Base-by-base conservation (phyloP, 169 alveolate genomes). In the Babesia caballi region DNA sequence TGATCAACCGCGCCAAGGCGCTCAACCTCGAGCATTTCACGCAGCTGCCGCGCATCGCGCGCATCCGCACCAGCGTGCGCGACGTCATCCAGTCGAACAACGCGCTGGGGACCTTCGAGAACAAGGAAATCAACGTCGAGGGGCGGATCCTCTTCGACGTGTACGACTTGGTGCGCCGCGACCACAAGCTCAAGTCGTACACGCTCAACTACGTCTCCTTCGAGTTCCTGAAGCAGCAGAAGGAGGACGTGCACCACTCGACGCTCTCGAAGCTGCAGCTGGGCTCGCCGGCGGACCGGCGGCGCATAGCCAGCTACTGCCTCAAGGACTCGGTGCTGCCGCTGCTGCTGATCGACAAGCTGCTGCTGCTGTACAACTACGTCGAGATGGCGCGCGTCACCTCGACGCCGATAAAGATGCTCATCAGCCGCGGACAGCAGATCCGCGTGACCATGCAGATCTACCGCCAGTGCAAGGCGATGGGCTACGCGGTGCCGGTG, bases 301-400 rank as follows among this genome's bases (percentile, higher is more conserved):
- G 97, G 51, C 94, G 99, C 75, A 85, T 98, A 27, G 99, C 99
- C 42, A 95, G 97, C 35, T 98, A 98, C 91, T 98, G 99, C 85
- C 90, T 98, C 70, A 98, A 98, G 91, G 99, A 98, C 82, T 97
- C 99, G 3, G 78, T 94, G 32, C 91, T 98, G 56, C 99, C 99
- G 12, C 81, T 98, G 66, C 91, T 95, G 66, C 91, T 98, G 30
- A 94, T 98, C 92, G 97, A 96, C 76, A 96, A 97, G 56, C 91
- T 98, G 46, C 89, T 95, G 87, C 94, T 97, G 59, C 72, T 98
- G 73, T 96, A 92, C 89, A 98, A 97, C 88, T 95, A 96, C 70
- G 94, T 98, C 46, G 99, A 98, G 91, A 97, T 97, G 99, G 98
- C 99, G 17, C 83, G 99, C 58, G 99, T 98, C 28, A 97, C 99